Evolutionary conservation across 2,329 filamentous ascomycete species (phyloP), one percentile per base, ranked within the genome.

Genomic region (Apiospora hydei): DNA sequence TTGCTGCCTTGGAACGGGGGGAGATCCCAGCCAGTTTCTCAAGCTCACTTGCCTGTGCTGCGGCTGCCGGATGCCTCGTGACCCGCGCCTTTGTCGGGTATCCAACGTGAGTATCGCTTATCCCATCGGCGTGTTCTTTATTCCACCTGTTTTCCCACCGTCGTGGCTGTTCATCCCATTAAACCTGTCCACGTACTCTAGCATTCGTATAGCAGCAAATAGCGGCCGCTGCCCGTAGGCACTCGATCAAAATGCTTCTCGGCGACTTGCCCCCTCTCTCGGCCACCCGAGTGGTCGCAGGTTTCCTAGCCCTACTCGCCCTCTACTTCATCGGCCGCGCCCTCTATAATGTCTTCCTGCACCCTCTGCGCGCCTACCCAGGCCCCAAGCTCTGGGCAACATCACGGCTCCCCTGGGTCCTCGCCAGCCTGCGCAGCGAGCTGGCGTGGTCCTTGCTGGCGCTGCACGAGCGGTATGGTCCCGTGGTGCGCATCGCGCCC

Each of bases 401-500:
- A 1, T 66, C 69, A 13, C 47, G 71, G 21, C 38, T 71, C 13
- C 69, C 71, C 38, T 68, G 46, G 49, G 34, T 78, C 3, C 71
- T 73, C 30, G 18, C 44, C 41, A 47, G 41, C 44, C 14, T 46
- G 14, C 41, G 66, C 26, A 41, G 66, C 18, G 47, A 69, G 4
- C 30, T 47, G 24, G 34, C 41, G 30, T 69, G 57, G 46, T 34
- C 44, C 66, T 30, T 66, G 3, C 14, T 71, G 26, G 71, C 57
- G 4, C 43, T 71, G 6, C 71, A 72, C 67, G 34, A 66, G 46
- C 26, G 26, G n/a, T 72, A 72, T 38, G 71, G 71, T 11, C 64
- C 70, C 26, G 61, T 72, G 24, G 71, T 72, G n/a, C 69, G 71
- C 18, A 68, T 72, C 41, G 71, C 61, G 21, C 71, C 71, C 18